phyloP scores from a whole-genome alignment of 257 asterid species.

The Rubia yunnanensis region DNA sequence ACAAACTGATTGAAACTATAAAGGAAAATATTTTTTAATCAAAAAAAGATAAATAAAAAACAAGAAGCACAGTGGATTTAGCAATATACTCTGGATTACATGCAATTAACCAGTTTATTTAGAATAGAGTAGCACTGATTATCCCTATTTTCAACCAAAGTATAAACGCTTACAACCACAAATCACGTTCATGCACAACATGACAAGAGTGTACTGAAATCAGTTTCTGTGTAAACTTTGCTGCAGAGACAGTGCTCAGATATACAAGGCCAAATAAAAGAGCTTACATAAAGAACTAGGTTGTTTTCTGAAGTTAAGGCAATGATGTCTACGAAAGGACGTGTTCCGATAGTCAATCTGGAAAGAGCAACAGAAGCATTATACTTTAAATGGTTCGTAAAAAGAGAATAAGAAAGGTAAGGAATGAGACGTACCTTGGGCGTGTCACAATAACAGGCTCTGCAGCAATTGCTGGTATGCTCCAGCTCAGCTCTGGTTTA shows the following conservation, averaged over 20 bases:
- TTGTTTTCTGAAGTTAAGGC: constrained; percentile 64
- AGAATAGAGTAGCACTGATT: neutral
- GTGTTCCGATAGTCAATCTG: constrained; percentile 56
- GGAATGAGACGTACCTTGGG: constrained; percentile 44
- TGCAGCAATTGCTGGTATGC: constrained; percentile 80
- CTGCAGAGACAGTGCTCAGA: neutral
- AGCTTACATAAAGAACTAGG: constrained; percentile 79
- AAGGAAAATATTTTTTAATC: neutral
- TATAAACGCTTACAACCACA: neutral
- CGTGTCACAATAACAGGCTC: constrained; percentile 83
- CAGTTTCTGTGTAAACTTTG: neutral
- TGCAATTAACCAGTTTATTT: neutral
- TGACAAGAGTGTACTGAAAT: neutral
- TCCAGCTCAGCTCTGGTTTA: constrained; percentile 95
- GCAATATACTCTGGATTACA: neutral
- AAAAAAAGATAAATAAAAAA: neutral
- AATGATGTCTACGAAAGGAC: constrained; percentile 61
- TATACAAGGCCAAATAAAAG: constrained; percentile 10
- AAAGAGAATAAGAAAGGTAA: constrained; percentile 6
- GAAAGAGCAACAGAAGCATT: neutral
- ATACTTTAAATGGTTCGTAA: neutral
- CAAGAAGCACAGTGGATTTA: neutral
- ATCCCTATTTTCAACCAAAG: neutral
- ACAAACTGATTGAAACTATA: neutral
- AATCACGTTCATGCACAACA: neutral